Base-by-base conservation (phyloP, 495 filamentous ascomycete genomes). In the Tuber melanosporum region DNA sequence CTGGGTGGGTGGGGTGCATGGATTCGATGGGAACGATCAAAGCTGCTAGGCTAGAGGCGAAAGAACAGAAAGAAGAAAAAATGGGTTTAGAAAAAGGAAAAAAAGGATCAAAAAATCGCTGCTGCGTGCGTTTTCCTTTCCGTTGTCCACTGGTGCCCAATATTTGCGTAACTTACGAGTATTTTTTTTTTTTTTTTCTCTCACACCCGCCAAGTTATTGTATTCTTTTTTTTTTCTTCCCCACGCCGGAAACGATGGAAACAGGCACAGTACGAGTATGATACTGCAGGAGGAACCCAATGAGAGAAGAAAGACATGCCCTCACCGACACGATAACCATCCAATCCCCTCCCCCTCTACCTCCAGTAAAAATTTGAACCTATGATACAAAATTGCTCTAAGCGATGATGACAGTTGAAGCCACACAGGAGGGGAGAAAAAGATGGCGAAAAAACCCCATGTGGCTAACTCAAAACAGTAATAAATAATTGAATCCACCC, bases 241-340 rank as follows among this genome's bases (percentile, higher is more conserved):
- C 73, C 57, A 77, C 70, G 46, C 74, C 75, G 70, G 75, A 70
- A 77, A 72, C 70, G 69, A 77, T 78, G 36, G 47, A 70, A 78
- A 57, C 49, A 73, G 75, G 44, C 45, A 77, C 42, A 42, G 42
- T 42, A 42, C 42, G 4, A 8, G 42, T 42, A 42, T 7, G 41
- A 42, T 45, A 14, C 44, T 15, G 44, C 44, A 45, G 52, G 47
- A 45, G 52, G 32, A 52, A 44, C 43, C 73, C 73, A 74, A 71
- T 14, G 71, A 75, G 47, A 75, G 41, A 32, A 36, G 41, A 76
- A 66, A 36, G 66, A 57, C 71, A 73, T 66, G 62, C 4, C 70
- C 71, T 42, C 71, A 69, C 71, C 74, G 52, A 32, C 15, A 32
- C 22, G 57, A 32, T 66, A 14, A 45, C 70, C 52, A 47, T 70